Evolutionary conservation across 2,329 filamentous ascomycete species (phyloP), one percentile per base, ranked within the genome.

Genomic region (Aspergillus eucalypticola): DNA sequence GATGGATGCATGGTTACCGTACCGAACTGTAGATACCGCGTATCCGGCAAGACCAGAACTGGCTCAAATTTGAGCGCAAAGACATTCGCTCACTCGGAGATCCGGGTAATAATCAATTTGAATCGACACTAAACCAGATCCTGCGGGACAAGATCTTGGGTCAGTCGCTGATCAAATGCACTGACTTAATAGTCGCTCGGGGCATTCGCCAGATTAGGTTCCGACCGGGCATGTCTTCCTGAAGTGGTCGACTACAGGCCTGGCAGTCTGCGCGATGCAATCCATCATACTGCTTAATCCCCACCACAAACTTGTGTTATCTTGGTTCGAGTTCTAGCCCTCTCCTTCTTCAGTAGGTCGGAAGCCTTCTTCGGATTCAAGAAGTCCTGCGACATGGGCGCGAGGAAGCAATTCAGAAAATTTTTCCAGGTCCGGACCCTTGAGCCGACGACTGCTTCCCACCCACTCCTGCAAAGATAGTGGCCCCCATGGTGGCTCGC

Each of bases 51-150:
- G 41, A 44, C 39, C 39, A 42, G 39, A 17, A 17, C 46, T 29
- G 25, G 23, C 46, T 11, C 46, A 50, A 50, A 11, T 50, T 49
- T 32, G 46, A 50, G 46, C 6, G 25, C 46, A 10, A 17, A 8
- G 46, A 50, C 17, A 44, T 17, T 44, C 41, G 41, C 19, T 13
- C 10, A 44, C 15, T 50, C 27, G 46, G 46, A 8, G n/a, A 25
- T 50, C 46, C 19, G 41, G 46, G 46, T 27, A 50, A 32, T 29
- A 29, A 50, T 50, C 46, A 50, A 50, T 29, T 27, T 32, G 46
- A 50, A 50, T 50, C 46, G 46, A 50, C 15, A 50, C 46, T 29
- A 50, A 19, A 10, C 46, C 23, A 50, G 46, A 50, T 50, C 46
- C 25, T 27, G 46, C 27, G 25, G n/a, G 23, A 50, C 46, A 44